Evolutionary conservation across 345 rosid species (phyloP).

Genomic region (Erysimum cheiranthoides): DNA sequence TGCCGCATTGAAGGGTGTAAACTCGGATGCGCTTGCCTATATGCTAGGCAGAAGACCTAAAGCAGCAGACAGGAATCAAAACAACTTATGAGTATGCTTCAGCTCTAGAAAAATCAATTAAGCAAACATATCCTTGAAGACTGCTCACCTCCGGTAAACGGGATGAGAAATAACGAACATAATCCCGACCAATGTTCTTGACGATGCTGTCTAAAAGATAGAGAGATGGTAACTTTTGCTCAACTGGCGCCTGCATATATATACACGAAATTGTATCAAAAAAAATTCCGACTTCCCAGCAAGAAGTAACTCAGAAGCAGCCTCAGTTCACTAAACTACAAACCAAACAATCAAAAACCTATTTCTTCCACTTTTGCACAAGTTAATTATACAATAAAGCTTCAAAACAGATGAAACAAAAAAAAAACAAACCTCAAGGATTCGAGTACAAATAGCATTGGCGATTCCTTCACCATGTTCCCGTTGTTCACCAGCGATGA

Average conservation of each 20-base stretch:
- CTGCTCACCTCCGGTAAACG: slow-evolving; percentile 92
- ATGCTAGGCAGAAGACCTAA: slow-evolving; percentile 88
- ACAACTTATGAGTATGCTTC: slow-evolving; percentile 23
- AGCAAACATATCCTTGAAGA: neutral
- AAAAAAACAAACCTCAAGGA: slow-evolving; percentile 70
- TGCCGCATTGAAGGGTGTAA: slow-evolving; percentile 82
- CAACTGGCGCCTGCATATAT: slow-evolving; percentile 76
- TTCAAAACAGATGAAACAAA: neutral
- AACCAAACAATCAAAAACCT: neutral
- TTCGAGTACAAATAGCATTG: slow-evolving; percentile 81
- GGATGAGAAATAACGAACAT: slow-evolving; percentile 73
- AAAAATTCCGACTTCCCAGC: neutral
- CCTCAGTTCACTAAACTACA: slow-evolving; percentile 20
- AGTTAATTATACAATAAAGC: neutral
- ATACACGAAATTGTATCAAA: slow-evolving; percentile 8
- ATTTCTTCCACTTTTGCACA: neutral
- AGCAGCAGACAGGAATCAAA: slow-evolving; percentile 25
- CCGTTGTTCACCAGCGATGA: slow-evolving; percentile 89
- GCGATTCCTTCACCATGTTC: slow-evolving; percentile 87
- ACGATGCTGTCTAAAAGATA: slow-evolving; percentile 98
- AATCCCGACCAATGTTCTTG: slow-evolving; percentile 89
- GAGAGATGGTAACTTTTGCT: slow-evolving; percentile 87
- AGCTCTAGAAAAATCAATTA: slow-evolving; percentile 8
- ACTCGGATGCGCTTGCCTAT: slow-evolving; percentile 76
- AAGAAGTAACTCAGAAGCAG: neutral